Evolutionary conservation across 495 filamentous ascomycete genomes (phyloP), one percentile per base, ranked within the genome.

Genomic region (Podospora fimiseda): DNA sequence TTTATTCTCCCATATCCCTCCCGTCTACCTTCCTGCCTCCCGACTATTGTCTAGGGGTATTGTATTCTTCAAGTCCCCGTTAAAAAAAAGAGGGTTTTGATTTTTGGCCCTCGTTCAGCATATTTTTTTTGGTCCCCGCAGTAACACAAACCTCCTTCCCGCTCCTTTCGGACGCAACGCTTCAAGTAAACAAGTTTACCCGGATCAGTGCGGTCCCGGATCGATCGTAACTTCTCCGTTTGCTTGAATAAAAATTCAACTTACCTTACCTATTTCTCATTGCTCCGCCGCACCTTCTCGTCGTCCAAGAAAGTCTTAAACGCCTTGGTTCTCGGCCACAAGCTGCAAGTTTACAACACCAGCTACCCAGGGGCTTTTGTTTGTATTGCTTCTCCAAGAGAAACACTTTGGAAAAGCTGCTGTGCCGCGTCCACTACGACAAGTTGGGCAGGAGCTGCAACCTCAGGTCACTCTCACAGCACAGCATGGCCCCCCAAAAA

Each of bases 401-500:
- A 21, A 8, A 24, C 40, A 43, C 39, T 5, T 44, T 18, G 19
- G 42, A 33, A 11, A 14, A 57, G 44, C 20, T 48, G 40, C 55
- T 50, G 55, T 44, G 55, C 55, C 43, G 55, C 30, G n/a, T 16
- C 43, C 21, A 13, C 47, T 50, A 9, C 52, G 45, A 49, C 51
- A 1, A 18, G 15, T 48, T 36, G 20, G 51, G 38, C 47, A 53
- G 38, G 19, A 51, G 33, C 50, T 51, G 53, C 33, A 57, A 58
- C 50, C 36, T 44, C 43, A 43, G 22, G 38, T 49, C 27, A 6
- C n/a, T n/a, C n/a, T n/a, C n/a, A n/a, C 6, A 5, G 5, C 27
- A 33, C 51, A 58, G 44, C 47, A 62, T 65, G 65, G 61, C 64
- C 50, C 69, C 66, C 48, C 64, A 60, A 46, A 68, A 56, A 58